Conservation (phyloP, 495 filamentous ascomycete genomes). For the Lichina pygmaea region DNA sequence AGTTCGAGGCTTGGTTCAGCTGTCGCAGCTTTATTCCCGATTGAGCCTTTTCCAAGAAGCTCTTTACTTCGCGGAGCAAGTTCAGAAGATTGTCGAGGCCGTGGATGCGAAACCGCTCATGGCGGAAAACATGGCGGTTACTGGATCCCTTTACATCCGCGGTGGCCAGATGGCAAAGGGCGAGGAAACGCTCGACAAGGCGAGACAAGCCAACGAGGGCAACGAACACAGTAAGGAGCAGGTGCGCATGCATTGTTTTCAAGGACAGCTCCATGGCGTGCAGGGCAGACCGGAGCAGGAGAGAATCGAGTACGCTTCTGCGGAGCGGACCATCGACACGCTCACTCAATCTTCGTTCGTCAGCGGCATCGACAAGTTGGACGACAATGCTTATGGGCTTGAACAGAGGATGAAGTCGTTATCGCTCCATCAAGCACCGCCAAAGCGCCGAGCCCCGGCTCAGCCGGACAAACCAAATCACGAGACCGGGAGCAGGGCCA, state of each 20-base stretch:
- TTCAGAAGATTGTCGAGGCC: constrained; percentile 46
- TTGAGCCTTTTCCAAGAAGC: constrained; percentile 74
- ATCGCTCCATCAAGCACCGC: background rate
- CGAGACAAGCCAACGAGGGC: constrained; percentile 16
- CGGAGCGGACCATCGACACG: constrained; percentile 15
- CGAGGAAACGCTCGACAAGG: constrained; percentile 26
- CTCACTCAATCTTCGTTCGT: constrained; percentile 1
- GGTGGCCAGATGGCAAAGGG: constrained; percentile 35
- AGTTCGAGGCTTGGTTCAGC: constrained; percentile 36
- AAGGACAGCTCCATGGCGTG: constrained; percentile 15
- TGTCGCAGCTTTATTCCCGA: constrained; percentile 51
- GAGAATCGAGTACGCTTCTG: constrained; percentile 17
- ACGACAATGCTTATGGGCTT: constrained; percentile 6
- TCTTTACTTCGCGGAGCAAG: constrained; percentile 70
- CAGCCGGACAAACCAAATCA: background rate
- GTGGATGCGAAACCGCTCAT: constrained; percentile 32
- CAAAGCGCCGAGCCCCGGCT: background rate
- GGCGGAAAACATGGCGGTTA: constrained; percentile 24
- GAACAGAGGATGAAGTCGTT: background rate
- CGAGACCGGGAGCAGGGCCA: background rate
- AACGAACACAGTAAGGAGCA: constrained; percentile 19
- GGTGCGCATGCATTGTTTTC: constrained; percentile 14
- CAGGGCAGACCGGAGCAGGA: constrained; percentile 22
- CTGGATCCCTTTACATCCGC: constrained; percentile 36
- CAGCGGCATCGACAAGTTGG: constrained; percentile 7